Evolutionary conservation across 306 rosid species (phyloP), one percentile per base, ranked within the genome.

Genomic region (Lathyrus tuberosus): DNA sequence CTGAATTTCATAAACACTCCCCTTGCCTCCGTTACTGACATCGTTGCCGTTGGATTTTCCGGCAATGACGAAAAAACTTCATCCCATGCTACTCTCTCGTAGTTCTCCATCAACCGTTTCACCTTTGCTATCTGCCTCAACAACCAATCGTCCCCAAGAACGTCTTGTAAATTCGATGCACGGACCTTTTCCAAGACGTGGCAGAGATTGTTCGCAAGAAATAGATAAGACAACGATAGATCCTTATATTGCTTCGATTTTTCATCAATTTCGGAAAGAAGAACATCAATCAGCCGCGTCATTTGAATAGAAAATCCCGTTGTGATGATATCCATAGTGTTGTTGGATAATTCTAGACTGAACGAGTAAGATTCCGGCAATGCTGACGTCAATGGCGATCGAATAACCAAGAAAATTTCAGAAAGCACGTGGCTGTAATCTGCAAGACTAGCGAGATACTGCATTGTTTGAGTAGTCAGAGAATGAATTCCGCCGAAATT

Each of bases 231-330:
- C 4, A 80, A 53, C 0, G 91, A 84, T 13, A 72, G 72, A 79
- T 86, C 90, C 61, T 86, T 80, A 81, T 68, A 84, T 13, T 81
- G 82, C 76, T 82, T 79, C 7, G 92, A 82, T 70, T 81, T 86
- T 13, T 69, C 59, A 72, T 92, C 92, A 18, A 92, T 88, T 74
- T 87, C 89, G 67, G 95, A 89, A 11, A 83, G 67, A 15, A 92
- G 92, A 51, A 83, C 85, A n/a, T 84, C 77, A 57, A 92, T 73
- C 3, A 92, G 62, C 88, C 96, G 75, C 2, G 83, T 83, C 40
- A 89, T 18, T 1, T 82, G 71, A 38, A 22, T 12, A 0, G 87
- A 74, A 3, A 83, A 47, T 2, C 63, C 76, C 10, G 83, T 15
- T 18, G 22, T 33, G 2, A n/a, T 33, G 2, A 52, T 18, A 16